These are phyloP conservation scores for Capsella bursapastoris DNA, from an alignment of 345 rosid species.

Conservation along the genomic window DNA sequence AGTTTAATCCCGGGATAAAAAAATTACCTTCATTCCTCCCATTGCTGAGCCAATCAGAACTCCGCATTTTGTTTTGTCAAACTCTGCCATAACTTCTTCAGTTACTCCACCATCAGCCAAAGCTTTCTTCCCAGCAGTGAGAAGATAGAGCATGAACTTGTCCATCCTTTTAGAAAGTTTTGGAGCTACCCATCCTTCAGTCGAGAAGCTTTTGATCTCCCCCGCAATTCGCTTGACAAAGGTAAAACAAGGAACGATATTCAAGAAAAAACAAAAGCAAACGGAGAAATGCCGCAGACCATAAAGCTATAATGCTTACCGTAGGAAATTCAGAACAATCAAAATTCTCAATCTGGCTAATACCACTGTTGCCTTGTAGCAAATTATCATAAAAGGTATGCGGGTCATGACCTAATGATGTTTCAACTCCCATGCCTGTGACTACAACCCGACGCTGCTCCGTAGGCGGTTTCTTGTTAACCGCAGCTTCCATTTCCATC, in stretches of 20 bases:
- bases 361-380: conserved; percentile 88
- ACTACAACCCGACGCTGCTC: conserved; percentile 90
- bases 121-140: conserved; percentile 96
- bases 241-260: conserved; percentile 6
- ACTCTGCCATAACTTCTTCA: conserved; percentile 74
- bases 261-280: conserved; percentile 17
- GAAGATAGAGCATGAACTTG: conserved; percentile 92
- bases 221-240: conserved; percentile 82
- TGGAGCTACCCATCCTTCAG: conserved; percentile 90
- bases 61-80: conserved; percentile 84
- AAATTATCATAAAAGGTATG: conserved; percentile 79
- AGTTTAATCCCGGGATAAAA: neutral
- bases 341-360: conserved; percentile 82
- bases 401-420: conserved; percentile 87
- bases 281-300: conserved; percentile 16
- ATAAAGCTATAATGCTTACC: conserved; percentile 49
- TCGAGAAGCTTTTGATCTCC: conserved; percentile 81
- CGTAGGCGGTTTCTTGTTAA: conserved; percentile 61
- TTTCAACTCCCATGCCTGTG: conserved; percentile 92
- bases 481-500: conserved; percentile 57
- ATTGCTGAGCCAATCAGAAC: conserved; percentile 92
- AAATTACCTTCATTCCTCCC: conserved; percentile 91
- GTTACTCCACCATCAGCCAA: conserved; percentile 84
- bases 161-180: conserved; percentile 94
- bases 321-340: conserved; percentile 85